Conservation (phyloP, 2,329 filamentous ascomycete species). For the Endocalyx cinctus region DNA sequence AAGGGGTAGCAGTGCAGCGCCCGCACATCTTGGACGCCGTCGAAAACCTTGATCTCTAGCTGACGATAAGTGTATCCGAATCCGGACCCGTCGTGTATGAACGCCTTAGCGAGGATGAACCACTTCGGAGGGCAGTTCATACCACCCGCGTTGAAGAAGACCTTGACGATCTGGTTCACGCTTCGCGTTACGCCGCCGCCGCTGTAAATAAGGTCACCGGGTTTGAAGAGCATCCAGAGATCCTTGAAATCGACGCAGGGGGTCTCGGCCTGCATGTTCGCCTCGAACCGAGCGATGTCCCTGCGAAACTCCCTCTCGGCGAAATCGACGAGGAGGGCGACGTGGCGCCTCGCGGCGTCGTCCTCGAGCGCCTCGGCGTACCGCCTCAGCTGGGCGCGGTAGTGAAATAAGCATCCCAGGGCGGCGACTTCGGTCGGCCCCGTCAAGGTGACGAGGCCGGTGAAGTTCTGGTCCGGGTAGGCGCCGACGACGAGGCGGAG, state of each 20-base stretch:
- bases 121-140: neutral
- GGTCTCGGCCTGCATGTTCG: conserved; percentile 2
- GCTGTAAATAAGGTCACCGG: conserved; percentile 4
- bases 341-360: conserved; percentile 2
- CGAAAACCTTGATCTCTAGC: neutral
- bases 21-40: conserved; percentile 1
- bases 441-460: conserved; percentile 5
- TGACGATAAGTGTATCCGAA: conserved; percentile 3
- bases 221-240: conserved; percentile 11
- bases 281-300: conserved; percentile 6
- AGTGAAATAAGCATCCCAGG: conserved; percentile 7
- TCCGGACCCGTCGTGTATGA: conserved; percentile 3
- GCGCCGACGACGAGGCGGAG: conserved; percentile 2
- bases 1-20: conserved; percentile 2
- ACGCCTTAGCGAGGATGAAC: conserved; percentile 2
- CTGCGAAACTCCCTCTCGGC: conserved; percentile 3
- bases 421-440: conserved; percentile 1
- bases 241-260: conserved; percentile 8
- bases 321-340: conserved; percentile 2
- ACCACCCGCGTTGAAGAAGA: neutral
- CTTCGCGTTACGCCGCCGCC: neutral
- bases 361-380: conserved; percentile 3
- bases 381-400: conserved; percentile 3
- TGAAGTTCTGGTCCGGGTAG: conserved; percentile 8
- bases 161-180: conserved; percentile 3